Percentiles rank a stretch among this genome's conserved stretches.
Conservation (phyloP, 2,329 filamentous ascomycete genomes). For the Bimuria novae-zelandiae region DNA sequence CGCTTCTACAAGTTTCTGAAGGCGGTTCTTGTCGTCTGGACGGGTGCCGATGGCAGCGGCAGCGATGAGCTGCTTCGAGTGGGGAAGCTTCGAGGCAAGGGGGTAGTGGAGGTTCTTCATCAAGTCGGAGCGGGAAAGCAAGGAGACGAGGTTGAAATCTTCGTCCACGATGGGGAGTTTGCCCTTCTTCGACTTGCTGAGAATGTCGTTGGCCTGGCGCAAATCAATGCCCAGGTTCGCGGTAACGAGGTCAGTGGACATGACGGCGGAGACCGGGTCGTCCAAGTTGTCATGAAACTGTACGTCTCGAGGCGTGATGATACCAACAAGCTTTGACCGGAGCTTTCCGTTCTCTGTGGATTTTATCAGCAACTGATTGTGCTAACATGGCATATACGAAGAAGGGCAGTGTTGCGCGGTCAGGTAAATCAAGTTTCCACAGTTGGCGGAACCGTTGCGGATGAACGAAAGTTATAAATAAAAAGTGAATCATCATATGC, state of each 20-base stretch:
- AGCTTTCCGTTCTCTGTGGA: conserved; percentile 82
- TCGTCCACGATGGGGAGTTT: conserved; percentile 92
- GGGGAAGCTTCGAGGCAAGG: conserved; percentile 90
- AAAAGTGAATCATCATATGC: conserved; percentile 73
- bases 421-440: conserved; percentile 62
- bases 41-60: conserved; percentile 95
- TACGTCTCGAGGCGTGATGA: conserved; percentile 96
- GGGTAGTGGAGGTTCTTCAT: conserved; percentile 99
- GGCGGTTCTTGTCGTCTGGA: conserved; percentile 85
- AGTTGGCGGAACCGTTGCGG: conserved; percentile 90
- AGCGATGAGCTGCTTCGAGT: conserved; percentile 96
- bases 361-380: conserved; percentile 25
- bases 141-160: conserved; percentile 70
- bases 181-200: conserved; percentile 96
- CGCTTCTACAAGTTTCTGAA: conserved; percentile 88
- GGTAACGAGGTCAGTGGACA: conserved; percentile 94
- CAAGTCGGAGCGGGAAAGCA: conserved; percentile 71
- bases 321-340: conserved; percentile 93
- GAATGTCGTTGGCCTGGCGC: conserved; percentile 86
- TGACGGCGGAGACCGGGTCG: conserved; percentile 81
- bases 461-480: conserved; percentile 99
- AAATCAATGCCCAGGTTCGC: conserved; percentile 82
- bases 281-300: conserved; percentile 84
- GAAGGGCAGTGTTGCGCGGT: background rate
- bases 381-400: conserved; percentile 7